Evolutionary conservation across 805 yeast species (phyloP).

Genomic region (Wickerhamiella nectarea): DNA sequence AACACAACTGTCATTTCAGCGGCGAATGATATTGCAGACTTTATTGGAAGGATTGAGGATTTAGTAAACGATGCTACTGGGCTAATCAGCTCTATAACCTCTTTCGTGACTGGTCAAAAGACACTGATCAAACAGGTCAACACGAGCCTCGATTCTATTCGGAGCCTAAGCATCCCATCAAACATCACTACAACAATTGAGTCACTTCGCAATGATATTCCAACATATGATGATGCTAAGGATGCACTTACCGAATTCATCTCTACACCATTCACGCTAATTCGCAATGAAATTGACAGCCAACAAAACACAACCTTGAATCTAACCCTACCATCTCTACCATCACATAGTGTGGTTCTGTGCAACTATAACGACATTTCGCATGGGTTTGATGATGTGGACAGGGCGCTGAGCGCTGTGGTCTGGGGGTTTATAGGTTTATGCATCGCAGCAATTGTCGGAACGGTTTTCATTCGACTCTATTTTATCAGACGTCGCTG

Average conservation of each 20-base stretch:
- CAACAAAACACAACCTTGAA: conserved; percentile 1
- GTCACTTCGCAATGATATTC: conserved; percentile 38
- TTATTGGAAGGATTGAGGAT: conserved; percentile 45
- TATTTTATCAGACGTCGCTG: conserved; percentile 11
- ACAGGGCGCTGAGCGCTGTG: background rate
- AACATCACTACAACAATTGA: conserved; percentile 47
- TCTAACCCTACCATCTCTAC: background rate
- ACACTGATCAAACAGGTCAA: conserved; percentile 38
- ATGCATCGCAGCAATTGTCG: conserved; percentile 9
- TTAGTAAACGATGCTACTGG: conserved; percentile 43
- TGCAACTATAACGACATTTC: conserved; percentile 9
- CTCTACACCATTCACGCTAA: conserved; percentile 42
- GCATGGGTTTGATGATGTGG: conserved; percentile 1
- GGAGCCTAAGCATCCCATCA: conserved; percentile 50
- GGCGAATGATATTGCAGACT: conserved; percentile 52
- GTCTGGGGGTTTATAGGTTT: conserved; percentile 9
- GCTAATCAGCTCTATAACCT: conserved; percentile 39
- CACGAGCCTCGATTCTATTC: conserved; percentile 41
- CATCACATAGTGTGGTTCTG: background rate
- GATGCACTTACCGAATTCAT: conserved; percentile 43
- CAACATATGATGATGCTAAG: conserved; percentile 52
- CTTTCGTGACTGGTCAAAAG: conserved; percentile 40
- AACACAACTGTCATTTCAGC: conserved; percentile 43
- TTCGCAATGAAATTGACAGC: conserved; percentile 30
- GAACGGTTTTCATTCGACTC: conserved; percentile 6